Base-by-base conservation (phyloP, 192 early-diverging fungal species). In the Thoreauomyces humboldtii region DNA sequence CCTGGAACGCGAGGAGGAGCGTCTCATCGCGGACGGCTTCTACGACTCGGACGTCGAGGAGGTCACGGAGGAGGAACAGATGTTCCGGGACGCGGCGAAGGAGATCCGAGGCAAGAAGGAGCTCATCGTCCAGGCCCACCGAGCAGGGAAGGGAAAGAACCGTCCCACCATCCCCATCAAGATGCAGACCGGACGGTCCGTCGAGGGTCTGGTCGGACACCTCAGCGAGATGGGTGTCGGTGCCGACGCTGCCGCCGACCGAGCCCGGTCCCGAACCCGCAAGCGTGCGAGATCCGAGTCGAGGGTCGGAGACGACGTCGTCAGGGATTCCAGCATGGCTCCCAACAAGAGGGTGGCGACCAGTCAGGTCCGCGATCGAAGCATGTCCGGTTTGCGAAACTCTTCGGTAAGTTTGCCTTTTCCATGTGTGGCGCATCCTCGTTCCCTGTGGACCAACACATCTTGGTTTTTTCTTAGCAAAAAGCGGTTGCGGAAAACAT, bases 1-100 rank as follows among this genome's bases (percentile, higher is more conserved):
- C 61, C 83, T 99, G 33, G 96, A 99, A 74, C 86, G 88, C 63
- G 98, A 99, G 75, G 98, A 99, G 80, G 96, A 97, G 78, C 80
- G 88, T 48, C 78, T 99, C 25, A 88, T 84, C n/a, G 88, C 90
- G 38, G 91, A 96, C 76, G 96, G 96, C 28, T 88, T 92, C 75
- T 99, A 99, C 79, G 77, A 80, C 3, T 64, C 51, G 31, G 76
- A 83, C 31, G 84, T 86, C 15, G 91, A 94, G 47, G 55, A 65
- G 65, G 71, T 81, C 44, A 88, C 93, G 66, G 87, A 86, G 25
- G 95, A 96, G 45, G 92, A 94, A 53, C 83, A 86, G 65, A 82
- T 81, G 35, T 79, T 96, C 67, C 81, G 82, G 61, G 78, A 77
- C 4, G 88, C 89, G 21, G 95, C 93, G 1, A 76, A 83, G 33